phyloP scores from a whole-genome alignment of 2,329 filamentous ascomycete species.

The Sporothrix variecibatus region DNA sequence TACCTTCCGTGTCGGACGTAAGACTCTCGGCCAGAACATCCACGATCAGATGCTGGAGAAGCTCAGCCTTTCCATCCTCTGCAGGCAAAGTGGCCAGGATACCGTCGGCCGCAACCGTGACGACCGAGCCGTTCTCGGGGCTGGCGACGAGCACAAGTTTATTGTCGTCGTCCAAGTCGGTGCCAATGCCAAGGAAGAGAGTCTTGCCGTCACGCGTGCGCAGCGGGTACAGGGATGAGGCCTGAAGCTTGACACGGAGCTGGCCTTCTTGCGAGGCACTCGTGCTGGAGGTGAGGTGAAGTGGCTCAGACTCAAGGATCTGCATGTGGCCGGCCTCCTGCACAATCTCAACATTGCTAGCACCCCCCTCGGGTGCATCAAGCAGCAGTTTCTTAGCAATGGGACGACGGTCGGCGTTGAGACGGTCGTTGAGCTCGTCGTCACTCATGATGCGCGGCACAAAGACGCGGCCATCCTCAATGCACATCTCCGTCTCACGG shows the following conservation, averaged over 20 bases:
- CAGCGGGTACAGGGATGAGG: conserved; percentile 25
- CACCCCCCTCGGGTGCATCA: neutral
- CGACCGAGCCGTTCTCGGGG: conserved; percentile 13
- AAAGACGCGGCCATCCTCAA: conserved; percentile 33
- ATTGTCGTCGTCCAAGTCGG: neutral
- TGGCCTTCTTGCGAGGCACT: neutral
- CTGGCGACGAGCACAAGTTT: conserved; percentile 10
- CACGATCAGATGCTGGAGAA: conserved; percentile 13
- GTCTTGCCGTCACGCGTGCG: conserved; percentile 23
- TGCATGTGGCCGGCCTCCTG: conserved; percentile 22
- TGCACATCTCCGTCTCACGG: conserved; percentile 33
- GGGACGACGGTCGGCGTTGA: conserved; percentile 31
- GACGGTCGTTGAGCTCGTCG: conserved; percentile 29
- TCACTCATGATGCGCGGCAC: conserved; percentile 35
- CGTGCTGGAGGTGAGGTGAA: conserved; percentile 2
- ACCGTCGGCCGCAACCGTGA: neutral
- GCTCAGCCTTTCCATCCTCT: neutral
- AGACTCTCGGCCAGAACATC: conserved; percentile 24
- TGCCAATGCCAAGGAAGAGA: conserved; percentile 15
- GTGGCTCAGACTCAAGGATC: conserved; percentile 20
- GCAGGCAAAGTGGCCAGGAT: neutral
- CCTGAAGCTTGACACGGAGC: conserved; percentile 19
- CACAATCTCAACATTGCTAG: conserved; percentile 14
- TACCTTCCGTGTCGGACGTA: conserved; percentile 6
- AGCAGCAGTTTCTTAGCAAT: conserved; percentile 26